phyloP scores from a whole-genome alignment of 2,329 filamentous ascomycete genomes.

The Herpotrichia juniperi region DNA sequence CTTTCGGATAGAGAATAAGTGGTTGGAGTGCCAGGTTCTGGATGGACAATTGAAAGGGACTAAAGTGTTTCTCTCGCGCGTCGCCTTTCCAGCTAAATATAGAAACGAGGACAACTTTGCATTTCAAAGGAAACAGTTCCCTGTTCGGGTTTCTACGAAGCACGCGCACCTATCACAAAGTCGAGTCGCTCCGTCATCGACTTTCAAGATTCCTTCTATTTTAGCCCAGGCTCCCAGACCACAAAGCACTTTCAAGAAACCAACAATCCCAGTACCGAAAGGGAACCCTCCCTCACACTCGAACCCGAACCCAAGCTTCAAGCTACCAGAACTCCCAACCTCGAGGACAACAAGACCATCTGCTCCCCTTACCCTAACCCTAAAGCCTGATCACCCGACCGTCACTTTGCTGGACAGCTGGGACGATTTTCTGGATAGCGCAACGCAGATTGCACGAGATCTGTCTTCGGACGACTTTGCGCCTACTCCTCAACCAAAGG shows the following conservation, averaged over 20 bases:
- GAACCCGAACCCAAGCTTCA: conserved; percentile 28
- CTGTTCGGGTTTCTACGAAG: conserved; percentile 35
- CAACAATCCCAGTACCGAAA: conserved; percentile 7
- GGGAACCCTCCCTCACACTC: conserved; percentile 7
- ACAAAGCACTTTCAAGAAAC: conserved; percentile 12
- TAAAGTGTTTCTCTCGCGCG: conserved; percentile 35
- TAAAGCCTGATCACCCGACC: background rate
- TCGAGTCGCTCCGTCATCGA: conserved; percentile 16
- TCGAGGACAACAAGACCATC: conserved; percentile 18
- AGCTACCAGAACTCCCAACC: conserved; percentile 30
- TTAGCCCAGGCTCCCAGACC: conserved; percentile 12
- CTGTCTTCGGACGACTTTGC: conserved; percentile 29
- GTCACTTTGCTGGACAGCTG: conserved; percentile 26
- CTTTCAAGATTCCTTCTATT: conserved; percentile 29
- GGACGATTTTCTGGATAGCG: conserved; percentile 53
- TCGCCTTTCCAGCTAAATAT: conserved; percentile 34
- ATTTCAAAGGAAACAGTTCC: conserved; percentile 40
- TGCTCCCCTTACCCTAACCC: background rate
- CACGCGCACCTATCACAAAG: conserved; percentile 2
- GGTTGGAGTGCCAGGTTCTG: conserved; percentile 40
- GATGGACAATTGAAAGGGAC: conserved; percentile 42
- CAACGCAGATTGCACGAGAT: conserved; percentile 54
- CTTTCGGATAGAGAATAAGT: conserved; percentile 30
- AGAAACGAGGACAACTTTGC: conserved; percentile 31
- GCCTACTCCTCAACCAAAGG: background rate